Evolutionary conservation across 2,329 filamentous ascomycete genomes (phyloP), one percentile per base, ranked within the genome.

Genomic region (Stagonosporopsis cucurbitacearum): DNA sequence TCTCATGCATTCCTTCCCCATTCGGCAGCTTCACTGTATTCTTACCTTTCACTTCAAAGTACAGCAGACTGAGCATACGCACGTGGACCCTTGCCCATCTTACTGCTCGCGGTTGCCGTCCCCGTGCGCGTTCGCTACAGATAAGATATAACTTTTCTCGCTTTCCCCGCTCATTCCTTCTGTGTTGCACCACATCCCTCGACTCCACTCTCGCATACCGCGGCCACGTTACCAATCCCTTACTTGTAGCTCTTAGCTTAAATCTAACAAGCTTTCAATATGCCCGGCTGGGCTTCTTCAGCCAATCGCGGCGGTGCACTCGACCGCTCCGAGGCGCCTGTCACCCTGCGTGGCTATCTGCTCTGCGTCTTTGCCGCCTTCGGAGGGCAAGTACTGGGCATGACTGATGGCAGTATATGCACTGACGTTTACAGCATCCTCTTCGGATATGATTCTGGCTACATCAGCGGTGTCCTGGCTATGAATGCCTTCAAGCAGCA

Each of bases 371-470:
- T 80, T 54, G 79, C 78, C 3, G 77, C 79, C n/a, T 80, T 81
- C 60, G 79, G 79, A 59, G 79, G 79, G 64, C 89, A 41, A 45
- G 23, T 9, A 12, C n/a, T 17, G 6, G 9, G 15, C 20, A n/a
- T 8, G 20, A 11, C 40, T n/a, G 9, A 6, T 4, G 6, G n/a
- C 8, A 11, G 3, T 25, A 42, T 4, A 12, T 11, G n/a, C 25
- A 19, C 23, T 42, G 5, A 55, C 6, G 5, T 12, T 0, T 15
- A 4, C 17, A 48, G 54, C 19, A 57, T 91, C 77, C 88, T 91
- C 79, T 90, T 91, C 77, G 89, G 89, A 45, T 92, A 90, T 76
- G 89, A 92, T 69, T 90, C 88, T 37, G 89, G 89, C 65, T 90
- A 89, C 78, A 90, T 90, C 79, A 86, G 86, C 72, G 86, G 86